Conservation (phyloP, 2,329 filamentous ascomycete genomes). For the Ophiostoma ips region DNA sequence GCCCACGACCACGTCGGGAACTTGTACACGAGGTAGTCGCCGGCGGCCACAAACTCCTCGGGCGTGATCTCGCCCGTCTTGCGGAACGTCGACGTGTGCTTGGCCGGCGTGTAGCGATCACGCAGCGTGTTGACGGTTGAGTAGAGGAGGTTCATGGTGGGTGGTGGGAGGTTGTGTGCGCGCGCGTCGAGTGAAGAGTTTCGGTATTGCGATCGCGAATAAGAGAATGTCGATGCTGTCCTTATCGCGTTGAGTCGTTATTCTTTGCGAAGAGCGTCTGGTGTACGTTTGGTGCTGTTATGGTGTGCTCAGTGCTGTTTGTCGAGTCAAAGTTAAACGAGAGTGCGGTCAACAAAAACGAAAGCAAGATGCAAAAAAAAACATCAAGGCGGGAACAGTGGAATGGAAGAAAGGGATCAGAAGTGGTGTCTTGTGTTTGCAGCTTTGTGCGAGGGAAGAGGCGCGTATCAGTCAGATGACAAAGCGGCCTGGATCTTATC, state of each 20-base stretch:
- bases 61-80: constrained; percentile 90
- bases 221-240: no score
- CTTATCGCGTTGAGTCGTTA: no score
- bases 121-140: constrained; percentile 85
- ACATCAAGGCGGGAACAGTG: not conserved
- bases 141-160: constrained; percentile 66
- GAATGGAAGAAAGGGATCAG: no score
- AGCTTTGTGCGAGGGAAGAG: no score
- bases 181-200: no score
- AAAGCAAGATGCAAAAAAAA: not conserved
- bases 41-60: constrained; percentile 89
- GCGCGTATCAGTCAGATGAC: not conserved
- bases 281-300: no score
- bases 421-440: no score
- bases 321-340: no score
- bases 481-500: not conserved
- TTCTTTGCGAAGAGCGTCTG: no score
- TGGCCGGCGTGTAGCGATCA: constrained; percentile 80
- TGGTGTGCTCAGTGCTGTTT: no score
- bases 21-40: constrained; percentile 97
- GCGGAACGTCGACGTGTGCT: constrained; percentile 85
- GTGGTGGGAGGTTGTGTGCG: not conserved
- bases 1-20: constrained; percentile 98
- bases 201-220: not conserved
- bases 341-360: no score